These are phyloP conservation scores for Elaphomyces granulatus DNA, from an alignment of 495 filamentous ascomycete species.

Conservation along the genomic window DNA sequence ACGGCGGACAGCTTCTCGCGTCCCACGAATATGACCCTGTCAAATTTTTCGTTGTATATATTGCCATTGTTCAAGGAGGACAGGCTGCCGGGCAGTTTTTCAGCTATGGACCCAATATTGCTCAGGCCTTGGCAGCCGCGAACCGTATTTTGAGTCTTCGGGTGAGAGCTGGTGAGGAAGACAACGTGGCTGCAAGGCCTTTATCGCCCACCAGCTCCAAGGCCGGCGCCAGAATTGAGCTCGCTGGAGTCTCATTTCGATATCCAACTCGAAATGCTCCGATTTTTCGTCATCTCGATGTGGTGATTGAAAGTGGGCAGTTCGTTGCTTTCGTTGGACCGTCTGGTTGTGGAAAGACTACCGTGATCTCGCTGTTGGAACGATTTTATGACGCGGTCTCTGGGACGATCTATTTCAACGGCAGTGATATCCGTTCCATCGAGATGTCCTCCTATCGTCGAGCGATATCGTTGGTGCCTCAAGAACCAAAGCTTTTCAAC, in stretches of 20 bases:
- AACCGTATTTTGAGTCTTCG: constrained; percentile 33
- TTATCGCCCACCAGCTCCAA: not conserved
- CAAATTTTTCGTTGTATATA: constrained; percentile 45
- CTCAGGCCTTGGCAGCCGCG: constrained; percentile 42
- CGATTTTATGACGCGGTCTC: constrained; percentile 43
- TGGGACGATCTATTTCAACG: constrained; percentile 41
- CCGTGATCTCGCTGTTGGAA: constrained; percentile 48
- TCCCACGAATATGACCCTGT: constrained; percentile 32
- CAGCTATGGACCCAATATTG: constrained; percentile 33
- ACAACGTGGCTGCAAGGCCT: not conserved
- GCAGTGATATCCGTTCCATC: constrained; percentile 31
- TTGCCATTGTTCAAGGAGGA: constrained; percentile 42
- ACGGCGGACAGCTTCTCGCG: constrained; percentile 40
- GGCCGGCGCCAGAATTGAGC: constrained; percentile 10
- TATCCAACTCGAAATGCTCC: constrained; percentile 40
- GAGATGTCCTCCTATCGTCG: constrained; percentile 33
- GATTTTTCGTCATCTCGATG: constrained; percentile 31
- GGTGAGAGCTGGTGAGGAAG: not conserved
- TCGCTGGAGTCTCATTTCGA: constrained; percentile 43
- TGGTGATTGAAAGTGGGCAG: constrained; percentile 44
- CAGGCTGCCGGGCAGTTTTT: constrained; percentile 42
- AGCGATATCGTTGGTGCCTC: constrained; percentile 43
- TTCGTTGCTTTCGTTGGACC: constrained; percentile 58
- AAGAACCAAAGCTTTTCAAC: constrained; percentile 49
- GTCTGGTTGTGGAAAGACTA: constrained; percentile 61